Conservation (phyloP, 768 basidiomycete genomes). For the Agrocybe praecox region DNA sequence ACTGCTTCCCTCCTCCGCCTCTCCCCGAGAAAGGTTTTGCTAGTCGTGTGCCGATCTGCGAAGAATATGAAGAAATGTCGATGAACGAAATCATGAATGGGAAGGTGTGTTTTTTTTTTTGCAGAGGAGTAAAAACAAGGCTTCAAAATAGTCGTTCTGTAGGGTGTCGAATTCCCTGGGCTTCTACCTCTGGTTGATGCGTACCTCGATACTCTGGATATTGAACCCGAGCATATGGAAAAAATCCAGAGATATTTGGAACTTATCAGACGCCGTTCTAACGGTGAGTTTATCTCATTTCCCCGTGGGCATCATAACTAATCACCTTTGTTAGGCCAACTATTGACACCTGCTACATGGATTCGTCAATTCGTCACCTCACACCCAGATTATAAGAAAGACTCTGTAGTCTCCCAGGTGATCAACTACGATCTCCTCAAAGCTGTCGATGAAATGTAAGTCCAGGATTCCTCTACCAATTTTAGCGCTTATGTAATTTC, state of each 20-base stretch:
- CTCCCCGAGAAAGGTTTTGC: constrained; percentile 45
- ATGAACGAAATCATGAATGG: constrained; percentile 94
- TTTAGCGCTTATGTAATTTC: neutral
- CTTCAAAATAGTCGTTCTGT: neutral
- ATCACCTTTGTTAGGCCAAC: constrained; percentile 51
- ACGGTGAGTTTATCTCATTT: constrained; percentile 53
- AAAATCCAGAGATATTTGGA: constrained; percentile 80
- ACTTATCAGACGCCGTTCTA: constrained; percentile 74
- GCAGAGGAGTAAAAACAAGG: neutral
- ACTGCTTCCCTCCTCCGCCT: constrained; percentile 72
- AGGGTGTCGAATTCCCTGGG: constrained; percentile 76
- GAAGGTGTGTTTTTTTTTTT: constrained; percentile 54
- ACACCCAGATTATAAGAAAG: constrained; percentile 89
- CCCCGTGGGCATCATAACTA: neutral
- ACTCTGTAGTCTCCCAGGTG: constrained; percentile 89
- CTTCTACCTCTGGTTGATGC: constrained; percentile 78
- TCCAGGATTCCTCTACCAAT: constrained; percentile 10
- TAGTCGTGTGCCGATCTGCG: constrained; percentile 52
- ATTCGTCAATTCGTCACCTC: constrained; percentile 89
- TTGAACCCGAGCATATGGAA: constrained; percentile 57
- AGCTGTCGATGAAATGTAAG: constrained; percentile 91
- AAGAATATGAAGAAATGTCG: constrained; percentile 92
- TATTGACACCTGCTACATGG: constrained; percentile 90
- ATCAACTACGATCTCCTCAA: constrained; percentile 94
- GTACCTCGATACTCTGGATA: constrained; percentile 86